phyloP scores from a whole-genome alignment of 495 filamentous ascomycete species.

The Trichoderma reesei region DNA sequence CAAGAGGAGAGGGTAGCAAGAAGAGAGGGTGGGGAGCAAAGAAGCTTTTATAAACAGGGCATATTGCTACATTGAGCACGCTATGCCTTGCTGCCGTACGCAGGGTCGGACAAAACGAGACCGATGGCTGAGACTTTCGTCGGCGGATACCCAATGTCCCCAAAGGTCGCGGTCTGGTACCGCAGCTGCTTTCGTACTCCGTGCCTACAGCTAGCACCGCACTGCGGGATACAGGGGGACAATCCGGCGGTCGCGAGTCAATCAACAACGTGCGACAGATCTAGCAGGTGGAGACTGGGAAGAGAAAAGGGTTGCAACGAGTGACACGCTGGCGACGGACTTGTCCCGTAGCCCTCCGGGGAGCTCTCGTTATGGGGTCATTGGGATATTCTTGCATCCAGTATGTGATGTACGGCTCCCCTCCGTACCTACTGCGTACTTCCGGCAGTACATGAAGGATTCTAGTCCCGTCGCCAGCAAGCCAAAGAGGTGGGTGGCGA shows the following conservation, averaged over 20 bases:
- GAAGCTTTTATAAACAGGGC: not conserved
- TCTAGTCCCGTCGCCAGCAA: not conserved
- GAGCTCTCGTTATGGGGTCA: not conserved
- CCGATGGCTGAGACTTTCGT: conserved; percentile 4
- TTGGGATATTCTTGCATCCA: not conserved
- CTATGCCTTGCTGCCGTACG: not conserved
- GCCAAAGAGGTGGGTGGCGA: not conserved
- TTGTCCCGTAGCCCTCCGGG: not conserved
- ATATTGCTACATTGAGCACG: not conserved
- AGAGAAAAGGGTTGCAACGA: conserved; percentile 5
- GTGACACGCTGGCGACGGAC: conserved; percentile 9
- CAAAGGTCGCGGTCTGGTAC: not conserved
- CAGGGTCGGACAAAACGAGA: conserved; percentile 5
- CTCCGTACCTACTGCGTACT: too few relatives aligned
- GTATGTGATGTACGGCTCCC: not conserved
- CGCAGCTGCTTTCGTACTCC: not conserved
- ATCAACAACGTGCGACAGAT: conserved; percentile 9
- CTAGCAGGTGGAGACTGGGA: conserved; percentile 3
- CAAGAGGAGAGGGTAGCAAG: not conserved
- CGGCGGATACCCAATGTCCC: conserved; percentile 1
- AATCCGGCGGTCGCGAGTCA: conserved; percentile 5
- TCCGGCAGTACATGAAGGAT: not conserved
- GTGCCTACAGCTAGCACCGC: not conserved
- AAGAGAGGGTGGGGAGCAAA: not conserved
- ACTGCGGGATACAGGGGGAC: not conserved